These are phyloP conservation scores for Otatea glauca DNA, from an alignment of 176 grass and related monocot species.

Conservation along the genomic window DNA sequence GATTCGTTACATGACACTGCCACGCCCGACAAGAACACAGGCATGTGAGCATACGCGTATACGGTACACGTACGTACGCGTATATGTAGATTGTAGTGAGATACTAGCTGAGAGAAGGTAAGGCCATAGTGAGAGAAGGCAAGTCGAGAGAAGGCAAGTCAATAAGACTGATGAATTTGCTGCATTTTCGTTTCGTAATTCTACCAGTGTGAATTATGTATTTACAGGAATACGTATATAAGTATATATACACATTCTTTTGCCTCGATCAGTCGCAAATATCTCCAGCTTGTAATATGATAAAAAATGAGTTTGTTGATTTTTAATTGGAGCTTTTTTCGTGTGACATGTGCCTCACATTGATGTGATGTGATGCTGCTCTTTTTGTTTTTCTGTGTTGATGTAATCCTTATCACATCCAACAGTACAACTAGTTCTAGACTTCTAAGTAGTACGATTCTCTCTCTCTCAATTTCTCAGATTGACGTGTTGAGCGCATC, in stretches of 20 bases:
- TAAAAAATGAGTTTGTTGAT: not conserved
- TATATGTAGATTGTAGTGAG: not conserved
- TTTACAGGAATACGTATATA: not conserved
- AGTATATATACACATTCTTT: no score
- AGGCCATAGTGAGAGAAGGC: not conserved
- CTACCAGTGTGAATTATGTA: not conserved
- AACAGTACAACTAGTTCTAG: not conserved
- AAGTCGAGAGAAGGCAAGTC: not conserved
- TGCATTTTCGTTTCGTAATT: not conserved
- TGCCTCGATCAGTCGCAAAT: not conserved
- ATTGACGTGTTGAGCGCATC: not conserved
- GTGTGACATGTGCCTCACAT: slow-evolving; percentile 6
- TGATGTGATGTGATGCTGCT: not conserved
- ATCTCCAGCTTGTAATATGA: no score
- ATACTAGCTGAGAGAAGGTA: not conserved
- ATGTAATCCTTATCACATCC: slow-evolving; percentile 2
- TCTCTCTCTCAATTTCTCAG: not conserved
- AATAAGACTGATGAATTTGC: slow-evolving; percentile 10
- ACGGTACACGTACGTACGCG: not conserved
- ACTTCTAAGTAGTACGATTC: not conserved
- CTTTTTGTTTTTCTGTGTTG: not conserved
- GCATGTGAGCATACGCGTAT: not conserved
- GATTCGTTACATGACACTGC: slow-evolving; percentile 6
- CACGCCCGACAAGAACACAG: no score
- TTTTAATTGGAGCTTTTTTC: not conserved